Evolutionary conservation across 352 stramenopile genomes (phyloP), one percentile per base, ranked within the genome.

Genomic region (Phytophthora cryptogea): DNA sequence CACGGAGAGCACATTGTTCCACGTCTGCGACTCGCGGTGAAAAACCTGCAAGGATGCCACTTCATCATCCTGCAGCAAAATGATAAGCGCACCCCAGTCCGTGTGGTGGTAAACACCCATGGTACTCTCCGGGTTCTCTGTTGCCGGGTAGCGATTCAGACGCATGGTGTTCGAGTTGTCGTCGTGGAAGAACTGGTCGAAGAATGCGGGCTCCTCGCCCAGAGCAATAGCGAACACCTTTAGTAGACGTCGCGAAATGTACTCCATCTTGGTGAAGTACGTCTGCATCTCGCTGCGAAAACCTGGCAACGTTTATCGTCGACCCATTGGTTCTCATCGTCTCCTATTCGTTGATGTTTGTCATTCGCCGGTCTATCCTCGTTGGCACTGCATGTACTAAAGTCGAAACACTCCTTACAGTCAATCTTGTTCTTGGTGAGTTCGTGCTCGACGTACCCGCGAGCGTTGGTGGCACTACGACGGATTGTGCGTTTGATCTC

Each of bases 371-470:
- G 41, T 2, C 68, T 66, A 16, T 83, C 71, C 31, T 86, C 76
- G 13, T 74, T 67, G 2, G 14, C 58, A 2, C 74, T 71, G n/a
- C n/a, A n/a, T n/a, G n/a, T n/a, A 32, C 65, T 66, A 49, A 76
- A 76, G 76, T 97, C 92, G 16, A 96, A 73, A 8, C 63, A 72
- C 60, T 97, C 80, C 54, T 98, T 98, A 83, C 86, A 23, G 20
- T 23, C 20, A 23, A 23, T 23, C 20, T 23, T 23, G 20, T 23
- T 23, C 20, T 23, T 23, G 97, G 90, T 98, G 33, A 98, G 71
- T 59, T 98, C 94, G 59, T 96, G 80, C 53, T 98, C 88, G 72
- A 97, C 97, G 65, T 88, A 98, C 26, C 94, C 94, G 54, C 91
- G 77, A 30, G 90, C 78, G 74, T 98, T 98, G 30, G 59, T 72